Base-by-base conservation (phyloP, 1,139 yeast species). In the Suhomyces atakaporum region DNA sequence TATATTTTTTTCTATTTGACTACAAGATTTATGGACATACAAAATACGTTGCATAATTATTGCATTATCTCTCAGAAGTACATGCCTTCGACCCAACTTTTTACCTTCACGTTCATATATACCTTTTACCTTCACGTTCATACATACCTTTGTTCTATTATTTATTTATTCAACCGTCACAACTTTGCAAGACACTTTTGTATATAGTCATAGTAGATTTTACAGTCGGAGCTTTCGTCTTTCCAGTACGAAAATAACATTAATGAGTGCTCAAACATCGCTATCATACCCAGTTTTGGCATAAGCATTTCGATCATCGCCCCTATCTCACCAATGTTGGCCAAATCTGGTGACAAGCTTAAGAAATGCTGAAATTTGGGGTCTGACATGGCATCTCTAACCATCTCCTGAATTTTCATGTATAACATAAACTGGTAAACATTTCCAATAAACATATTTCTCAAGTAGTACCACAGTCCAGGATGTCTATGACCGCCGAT, bases 371-470 rank as follows among this genome's bases (percentile, higher is more conserved):
- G 38, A 28, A 49, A 29, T 11, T 38, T 35, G 11, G 40, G 39
- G 26, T 47, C 53, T 2, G 31, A 27, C 33, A 38, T 30, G 2
- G 52, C 52, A 10, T 27, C 40, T 12, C 26, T 21, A 23, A 59
- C 35, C 50, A 60, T 45, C 27, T 58, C 60, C 14, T 53, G 54
- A 10, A 66, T 43, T 39, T 65, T 65, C 38, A 49, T 54, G 52
- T 61, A 72, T 39, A 73, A 42, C 47, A 71, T 38, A 49, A 60
- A 65, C 59, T 66, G 60, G 56, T 66, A 40, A 43, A 64, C 49
- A 51, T 71, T 59, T 6, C 72, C 66, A 42, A 67, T 50, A 50
- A 74, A 63, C 56, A 53, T 55, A 63, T 65, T 67, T 31, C 75
- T 49, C 36, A 68, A 43, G 41, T 62, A 66, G 44, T 58, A 68